Base-by-base conservation (phyloP, 441 rosid genomes). In the Populus tomentosa region DNA sequence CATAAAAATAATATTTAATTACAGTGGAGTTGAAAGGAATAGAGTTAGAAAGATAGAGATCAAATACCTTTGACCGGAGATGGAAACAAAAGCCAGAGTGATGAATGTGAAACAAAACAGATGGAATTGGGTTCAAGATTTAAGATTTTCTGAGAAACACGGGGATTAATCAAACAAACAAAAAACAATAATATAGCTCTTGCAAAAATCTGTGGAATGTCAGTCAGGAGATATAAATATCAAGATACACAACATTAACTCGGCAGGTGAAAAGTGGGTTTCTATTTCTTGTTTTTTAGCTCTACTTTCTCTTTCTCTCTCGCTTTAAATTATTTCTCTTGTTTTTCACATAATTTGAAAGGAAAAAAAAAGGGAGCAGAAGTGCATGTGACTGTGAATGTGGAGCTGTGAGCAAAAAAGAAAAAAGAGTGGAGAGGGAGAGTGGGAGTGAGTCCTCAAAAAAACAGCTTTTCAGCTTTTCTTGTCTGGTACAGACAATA, bases 351-450 rank as follows among this genome's bases (percentile, higher is more conserved):
- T 61, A 53, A 14, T 46, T 79, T 7, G 71, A 84, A 66, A 66
- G 21, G 46, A 28, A 28, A 28, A 79, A 50, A 75, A 53, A 69
- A n/a, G n/a, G 30, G 30, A 28, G 61, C n/a, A 71, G 62, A 76
- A 33, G 72, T 62, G 90, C 90, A 84, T 88, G 89, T 87, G 91
- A 80, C 38, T 50, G 84, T 78, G 82, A 82, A 67, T 75, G 83
- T 28, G 30, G 30, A 28, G 30, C 30, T 28, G 30, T 28, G 30
- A 28, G 30, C 30, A 28, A 28, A 28, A 28, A 3, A 28, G 30
- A 3, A 28, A 28, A 28, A 28, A 28, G 30, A 28, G 3, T 20
- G 73, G 28, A 68, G 66, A 13, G 50, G 4, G 69, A 70, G 70
- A 46, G 38, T 28, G 30, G 30, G 30, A 28, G 3, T 28, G 80